Percentiles rank a stretch among this genome's conserved stretches.
Evolutionary conservation across 1,284 basidiomycete species (phyloP).

Genomic region (Malassezia brasiliensis): DNA sequence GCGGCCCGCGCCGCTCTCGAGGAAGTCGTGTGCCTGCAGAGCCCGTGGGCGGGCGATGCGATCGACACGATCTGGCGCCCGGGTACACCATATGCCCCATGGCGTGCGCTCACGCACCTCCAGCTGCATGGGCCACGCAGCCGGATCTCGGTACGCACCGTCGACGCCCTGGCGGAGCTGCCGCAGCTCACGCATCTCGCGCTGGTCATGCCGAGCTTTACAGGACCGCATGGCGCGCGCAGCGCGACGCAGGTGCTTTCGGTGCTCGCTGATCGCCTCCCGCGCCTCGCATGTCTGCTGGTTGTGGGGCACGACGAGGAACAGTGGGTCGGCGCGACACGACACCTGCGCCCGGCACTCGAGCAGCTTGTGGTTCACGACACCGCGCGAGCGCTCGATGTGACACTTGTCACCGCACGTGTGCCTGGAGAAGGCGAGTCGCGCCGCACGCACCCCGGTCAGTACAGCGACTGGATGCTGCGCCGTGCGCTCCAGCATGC

Average conservation of each 20-base stretch:
- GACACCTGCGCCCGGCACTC: conserved; percentile 2
- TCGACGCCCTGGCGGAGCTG: background rate
- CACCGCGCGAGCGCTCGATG: background rate
- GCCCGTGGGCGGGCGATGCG: conserved; percentile 9
- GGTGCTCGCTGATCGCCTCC: background rate
- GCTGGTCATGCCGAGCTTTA: background rate
- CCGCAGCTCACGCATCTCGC: conserved; percentile 7
- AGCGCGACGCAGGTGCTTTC: background rate
- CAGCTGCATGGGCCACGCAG: conserved; percentile 11
- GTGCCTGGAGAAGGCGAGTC: background rate
- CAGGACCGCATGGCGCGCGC: background rate
- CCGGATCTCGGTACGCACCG: conserved; percentile 5
- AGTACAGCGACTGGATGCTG: conserved; percentile 11
- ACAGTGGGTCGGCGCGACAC: conserved; percentile 8
- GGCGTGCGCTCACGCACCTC: conserved; percentile 2
- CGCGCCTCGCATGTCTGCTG: background rate
- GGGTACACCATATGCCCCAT: background rate
- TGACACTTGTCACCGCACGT: background rate
- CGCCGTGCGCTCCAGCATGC: background rate
- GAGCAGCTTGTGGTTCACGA: background rate
- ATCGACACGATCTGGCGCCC: conserved; percentile 5
- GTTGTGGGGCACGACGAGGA: conserved; percentile 7
- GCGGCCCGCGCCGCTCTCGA: background rate
- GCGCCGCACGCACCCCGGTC: background rate
- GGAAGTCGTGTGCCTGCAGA: conserved; percentile 9